Evolutionary conservation across 2,329 filamentous ascomycete genomes (phyloP), one percentile per base, ranked within the genome.

Genomic region (Paraphoma chrysanthemicola): DNA sequence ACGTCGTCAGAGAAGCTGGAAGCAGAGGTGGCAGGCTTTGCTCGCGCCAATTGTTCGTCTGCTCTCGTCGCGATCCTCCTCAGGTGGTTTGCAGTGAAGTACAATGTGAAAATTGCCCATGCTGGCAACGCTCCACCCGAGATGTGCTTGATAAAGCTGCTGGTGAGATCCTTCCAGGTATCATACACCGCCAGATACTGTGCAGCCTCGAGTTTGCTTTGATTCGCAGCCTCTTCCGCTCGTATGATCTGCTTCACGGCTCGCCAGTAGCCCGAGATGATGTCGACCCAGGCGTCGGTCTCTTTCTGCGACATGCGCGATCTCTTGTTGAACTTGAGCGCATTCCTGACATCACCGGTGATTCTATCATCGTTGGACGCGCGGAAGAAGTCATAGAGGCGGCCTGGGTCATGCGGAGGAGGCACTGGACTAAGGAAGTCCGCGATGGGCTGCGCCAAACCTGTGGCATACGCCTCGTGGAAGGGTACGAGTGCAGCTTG

Each of bases 91-190:
- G 93, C 93, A 23, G 90, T 88, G 50, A 90, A 85, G 72, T 98
- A 98, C 39, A 99, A 83, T 71, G 91, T 93, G 3, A 95, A 93
- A 49, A 99, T 88, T 0, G 93, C 95, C 94, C 95, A 99, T 31
- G 92, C 89, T 63, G 92, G 88, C 67, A 98, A 92, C 2, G 86
- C 85, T 53, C 84, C 82, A 63, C 85, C 89, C 36, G 88, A 89
- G 74, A 97, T 97, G 31, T 92, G 93, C 64, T 92, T 87, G 55
- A 93, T 88, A 39, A 98, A 81, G 46, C 83, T 82, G 60, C 90
- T 90, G 44, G 90, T 87, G 59, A 98, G 73, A 41, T 96, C 91
- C 72, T 92, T 96, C 93, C 95, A 98, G 10, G 88, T 81, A 59
- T 93, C 90, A 71, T 97, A 99, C 0, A 93, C 90, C 53, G 86